A percentile compares a stretch with the other conserved stretches of the same genome.
Evolutionary conservation across 2,329 filamentous ascomycete species (phyloP).

Genomic region (Clonostachys rhizophaga): DNA sequence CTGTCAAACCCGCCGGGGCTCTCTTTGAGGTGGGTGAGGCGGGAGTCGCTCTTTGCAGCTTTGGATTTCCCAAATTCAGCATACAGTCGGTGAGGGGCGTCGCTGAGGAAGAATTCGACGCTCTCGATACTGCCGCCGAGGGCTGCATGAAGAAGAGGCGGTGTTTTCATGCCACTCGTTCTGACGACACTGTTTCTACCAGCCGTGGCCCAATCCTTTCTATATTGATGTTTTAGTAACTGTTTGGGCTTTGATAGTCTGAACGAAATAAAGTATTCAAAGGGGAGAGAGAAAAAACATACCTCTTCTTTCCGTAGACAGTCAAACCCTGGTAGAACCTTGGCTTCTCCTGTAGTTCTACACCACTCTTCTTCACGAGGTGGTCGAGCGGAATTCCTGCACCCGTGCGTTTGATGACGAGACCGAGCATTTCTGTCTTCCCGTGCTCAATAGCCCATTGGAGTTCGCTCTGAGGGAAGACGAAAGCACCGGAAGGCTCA

Average conservation of each 20-base stretch:
- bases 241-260: constrained; percentile 5
- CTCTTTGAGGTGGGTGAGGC: constrained; percentile 56
- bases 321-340: constrained; percentile 73
- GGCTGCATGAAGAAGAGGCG: constrained; percentile 59
- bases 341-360: constrained; percentile 59
- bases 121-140: constrained; percentile 54
- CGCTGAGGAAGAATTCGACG: constrained; percentile 74
- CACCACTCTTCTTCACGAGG: constrained; percentile 60
- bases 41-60: constrained; percentile 53
- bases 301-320: constrained; percentile 68
- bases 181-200: constrained; percentile 40
- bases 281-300: neutral
- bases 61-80: constrained; percentile 60
- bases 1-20: constrained; percentile 59
- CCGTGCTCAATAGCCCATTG: constrained; percentile 36
- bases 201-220: constrained; percentile 67
- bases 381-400: constrained; percentile 65
- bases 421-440: constrained; percentile 51
- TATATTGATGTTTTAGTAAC: constrained; percentile 6
- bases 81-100: constrained; percentile 64
- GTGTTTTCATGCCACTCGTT: constrained; percentile 34
- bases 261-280: neutral
- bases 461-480: constrained; percentile 35
- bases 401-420: constrained; percentile 62
- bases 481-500: constrained; percentile 24